Evolutionary conservation across 139 green algal genomes (phyloP), one percentile per base, ranked within the genome.

Genomic region (Chlamydomonas sphaeroides): DNA sequence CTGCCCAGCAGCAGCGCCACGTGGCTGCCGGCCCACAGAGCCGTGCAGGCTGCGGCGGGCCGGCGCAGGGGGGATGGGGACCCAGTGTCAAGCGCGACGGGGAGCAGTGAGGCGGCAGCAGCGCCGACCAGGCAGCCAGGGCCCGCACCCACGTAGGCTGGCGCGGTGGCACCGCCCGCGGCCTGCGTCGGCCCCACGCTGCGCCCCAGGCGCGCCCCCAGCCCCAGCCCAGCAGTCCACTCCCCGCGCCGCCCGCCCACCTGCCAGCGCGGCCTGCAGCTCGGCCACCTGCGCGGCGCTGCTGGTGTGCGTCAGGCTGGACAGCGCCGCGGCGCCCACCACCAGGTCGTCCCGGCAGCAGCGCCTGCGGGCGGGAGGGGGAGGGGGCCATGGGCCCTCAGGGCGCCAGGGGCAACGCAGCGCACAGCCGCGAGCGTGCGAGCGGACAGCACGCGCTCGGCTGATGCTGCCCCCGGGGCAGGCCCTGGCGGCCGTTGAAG

Each of bases 311-410:
- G 5, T 62, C 3, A 80, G 59, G 8, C 10, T 5, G 0, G 59
- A 5, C 59, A 70, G n/a, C 26, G 59, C 39, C 4, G 74, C 59
- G 0, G 74, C 74, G n/a, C 59, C 41, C 30, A 61, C 74, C 30
- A 59, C 74, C 59, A 80, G 74, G 59, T 80, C 74, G 26, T 80
- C 74, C 8, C 74, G 74, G 14, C 59, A 70, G 15, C 68, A 32
- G 41, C 74, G 74, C 74, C 74, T 80, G 8, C 5, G 30, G 57
- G 57, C 53, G 30, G 28, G 28, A 65, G 57, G 28, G 28, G 21
- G 53, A 21, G 45, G 45, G 45, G 45, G 10, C 14, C 10, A 51
- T 51, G 45, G 10, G 45, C 10, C 45, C 10, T 10, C 45, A 14
- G 10, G 10, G 45, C 45, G 45, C 45, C n/a, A n/a, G n/a, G n/a